Base-by-base conservation (phyloP, 768 basidiomycete genomes). In the Coprinellus micaceus region DNA sequence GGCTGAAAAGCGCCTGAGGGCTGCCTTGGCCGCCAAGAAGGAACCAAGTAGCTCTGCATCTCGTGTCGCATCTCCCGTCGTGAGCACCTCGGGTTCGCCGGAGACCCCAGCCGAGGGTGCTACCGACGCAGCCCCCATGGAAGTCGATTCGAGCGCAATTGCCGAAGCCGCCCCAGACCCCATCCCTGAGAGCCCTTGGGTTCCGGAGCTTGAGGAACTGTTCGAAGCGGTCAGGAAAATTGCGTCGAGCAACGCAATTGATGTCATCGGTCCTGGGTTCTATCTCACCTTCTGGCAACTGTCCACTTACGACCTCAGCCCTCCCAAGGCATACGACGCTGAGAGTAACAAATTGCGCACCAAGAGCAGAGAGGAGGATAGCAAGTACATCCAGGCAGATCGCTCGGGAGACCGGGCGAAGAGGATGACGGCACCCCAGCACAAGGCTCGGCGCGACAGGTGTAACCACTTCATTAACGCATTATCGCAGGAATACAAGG, bases 201-300 rank as follows among this genome's bases (percentile, higher is more conserved):
- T 94, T 40, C 83, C 88, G 2, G 84, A 89, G 59, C 76, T 96
- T 13, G 72, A 78, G 52, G 71, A 80, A 2, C 73, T 92, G 26
- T 94, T 97, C 63, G 82, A 89, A 10, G 88, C 92, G 30, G 78
- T 93, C 19, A 82, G 79, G 61, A 82, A 79, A 60, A 78, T 94
- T 30, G 81, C 89, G 2, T 90, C 93, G 26, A 77, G 77, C 15
- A 82, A 75, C 61, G 82, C 81, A 9, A 78, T 74, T 53, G 82
- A 87, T 33, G 71, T 85, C 39, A 83, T 95, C 61, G 97, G 96
- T 2, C 87, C 94, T 26, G 89, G 86, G 2, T 98, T 99, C 73
- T 98, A 94, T 65, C 72, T 91, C 45, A 94, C 95, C 2, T 99
- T 98, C 74, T 99, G 97, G 97, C 95, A 98, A 68, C 71, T 98